These are phyloP conservation scores for Colletotrichum spaethianum DNA, from an alignment of 2,329 filamentous ascomycete genomes.

Conservation along the genomic window DNA sequence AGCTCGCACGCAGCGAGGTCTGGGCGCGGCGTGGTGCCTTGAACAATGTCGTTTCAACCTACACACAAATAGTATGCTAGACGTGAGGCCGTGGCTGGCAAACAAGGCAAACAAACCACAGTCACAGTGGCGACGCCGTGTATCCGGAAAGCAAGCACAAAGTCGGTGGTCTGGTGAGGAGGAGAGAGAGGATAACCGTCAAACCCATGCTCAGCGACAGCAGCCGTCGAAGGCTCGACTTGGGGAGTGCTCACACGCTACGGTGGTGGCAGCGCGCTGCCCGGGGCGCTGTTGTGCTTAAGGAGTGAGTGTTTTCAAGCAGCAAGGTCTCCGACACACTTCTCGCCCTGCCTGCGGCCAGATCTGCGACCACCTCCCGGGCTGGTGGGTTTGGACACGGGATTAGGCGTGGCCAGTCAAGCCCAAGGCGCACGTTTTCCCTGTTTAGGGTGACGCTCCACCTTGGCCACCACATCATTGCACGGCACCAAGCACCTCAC, in stretches of 20 bases:
- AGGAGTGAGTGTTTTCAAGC: not conserved
- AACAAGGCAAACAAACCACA: not conserved
- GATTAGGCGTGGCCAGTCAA: conserved; percentile 33
- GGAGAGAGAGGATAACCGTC: not conserved
- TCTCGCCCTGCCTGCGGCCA: conserved; percentile 39
- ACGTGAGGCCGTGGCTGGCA: not conserved
- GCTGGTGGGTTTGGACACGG: conserved; percentile 40
- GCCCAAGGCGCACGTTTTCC: conserved; percentile 42
- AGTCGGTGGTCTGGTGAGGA: not conserved
- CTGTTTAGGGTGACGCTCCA: conserved; percentile 35
- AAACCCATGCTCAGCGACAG: not conserved
- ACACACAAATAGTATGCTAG: not conserved
- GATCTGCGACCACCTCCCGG: conserved; percentile 42
- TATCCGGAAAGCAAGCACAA: not conserved
- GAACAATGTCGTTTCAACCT: not conserved
- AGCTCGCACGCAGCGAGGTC: not conserved
- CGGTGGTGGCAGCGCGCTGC: not conserved
- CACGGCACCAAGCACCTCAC: conserved; percentile 25
- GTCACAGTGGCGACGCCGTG: not conserved
- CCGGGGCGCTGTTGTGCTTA: not conserved
- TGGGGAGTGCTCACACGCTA: not conserved
- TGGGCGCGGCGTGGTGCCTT: not conserved
- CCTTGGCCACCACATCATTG: conserved; percentile 35
- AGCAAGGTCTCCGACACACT: conserved; percentile 10
- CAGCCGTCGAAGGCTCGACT: not conserved